Evolutionary conservation across 768 basidiomycete species (phyloP), one percentile per base, ranked within the genome.

Genomic region (Tylopilus intermedius): DNA sequence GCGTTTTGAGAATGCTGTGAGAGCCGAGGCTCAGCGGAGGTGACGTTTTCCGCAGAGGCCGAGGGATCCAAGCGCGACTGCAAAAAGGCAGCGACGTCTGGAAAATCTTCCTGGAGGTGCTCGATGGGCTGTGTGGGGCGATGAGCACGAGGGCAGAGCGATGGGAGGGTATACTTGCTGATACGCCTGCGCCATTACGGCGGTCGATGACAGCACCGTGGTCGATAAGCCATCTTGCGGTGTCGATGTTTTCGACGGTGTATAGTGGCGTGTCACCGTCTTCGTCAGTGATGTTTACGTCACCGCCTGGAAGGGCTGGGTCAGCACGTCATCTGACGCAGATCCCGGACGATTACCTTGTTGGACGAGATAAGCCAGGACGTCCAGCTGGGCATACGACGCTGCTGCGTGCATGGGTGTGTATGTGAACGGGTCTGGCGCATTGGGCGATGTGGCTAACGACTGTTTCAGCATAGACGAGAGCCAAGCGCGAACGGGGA

Each of bases 331-430:
- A 24, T 38, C 21, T 26, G 27, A 41, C 33, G 45, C 33, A 15
- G 30, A 60, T 59, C 58, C 35, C 2, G 38, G 41, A 3, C 21
- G 51, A 35, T 43, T 49, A 86, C 89, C 89, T 66, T 75, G 76
- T 13, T 82, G 80, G 51, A 93, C 73, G 51, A 96, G 81, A 71
- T 91, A 95, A 13, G 82, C 76, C 32, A 96, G 73, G 39, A 94
- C 67, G 44, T 85, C 71, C 8, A 88, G 66, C 29, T 93, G 93
- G 15, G 83, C 90, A 63, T 95, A 96, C 1, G 93, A 95, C 1
- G 94, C 93, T 13, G 94, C 93, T 15, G 94, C 94, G 70, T 96
- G 93, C 88, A 92, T 90, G 33, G 90, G 88, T 0, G 90, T 92
- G 69, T 92, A 92, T 30, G 88, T 87, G 72, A 78, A 76, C 7